These are phyloP conservation scores for Akebia trifoliata DNA, from an alignment of 164 flowering plant genomes.

Conservation along the genomic window DNA sequence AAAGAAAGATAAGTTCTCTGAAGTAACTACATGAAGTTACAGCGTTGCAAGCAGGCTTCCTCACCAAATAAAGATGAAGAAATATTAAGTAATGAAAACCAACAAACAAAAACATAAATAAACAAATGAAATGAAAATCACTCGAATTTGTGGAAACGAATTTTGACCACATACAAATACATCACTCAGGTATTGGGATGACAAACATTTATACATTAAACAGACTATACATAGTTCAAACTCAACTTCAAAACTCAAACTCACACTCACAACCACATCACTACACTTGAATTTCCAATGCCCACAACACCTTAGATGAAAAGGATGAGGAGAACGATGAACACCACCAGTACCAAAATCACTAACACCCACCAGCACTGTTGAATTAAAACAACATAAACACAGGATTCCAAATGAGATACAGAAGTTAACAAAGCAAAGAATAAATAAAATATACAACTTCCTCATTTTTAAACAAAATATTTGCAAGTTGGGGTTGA, in stretches of 20 bases:
- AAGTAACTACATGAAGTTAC: too few species aligned
- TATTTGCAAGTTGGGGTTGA: too few species aligned
- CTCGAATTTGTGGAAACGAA: constrained; percentile 4
- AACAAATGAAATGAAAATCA: too few species aligned
- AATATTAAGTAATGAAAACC: too few species aligned
- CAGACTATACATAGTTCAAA: not conserved
- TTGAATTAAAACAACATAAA: constrained; percentile 5
- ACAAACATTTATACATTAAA: not conserved
- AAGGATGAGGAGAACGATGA: constrained; percentile 37
- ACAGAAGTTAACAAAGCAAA: not conserved
- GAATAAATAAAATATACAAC: not conserved
- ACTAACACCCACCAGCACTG: constrained; percentile 71
- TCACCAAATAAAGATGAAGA: too few species aligned
- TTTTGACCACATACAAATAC: not conserved
- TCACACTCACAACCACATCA: not conserved
- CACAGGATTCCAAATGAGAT: not conserved
- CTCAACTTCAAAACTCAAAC: not conserved
- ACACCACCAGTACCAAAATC: constrained; percentile 35
- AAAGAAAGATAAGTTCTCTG: too few species aligned
- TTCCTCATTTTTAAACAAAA: too few species aligned
- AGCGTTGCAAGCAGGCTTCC: too few species aligned
- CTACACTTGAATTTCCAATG: not conserved
- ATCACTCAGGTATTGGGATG: not conserved
- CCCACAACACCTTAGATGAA: constrained; percentile 4
- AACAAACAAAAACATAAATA: too few species aligned